phyloP scores from a whole-genome alignment of 768 basidiomycete genomes.

The Phlebiopsis gigantea region DNA sequence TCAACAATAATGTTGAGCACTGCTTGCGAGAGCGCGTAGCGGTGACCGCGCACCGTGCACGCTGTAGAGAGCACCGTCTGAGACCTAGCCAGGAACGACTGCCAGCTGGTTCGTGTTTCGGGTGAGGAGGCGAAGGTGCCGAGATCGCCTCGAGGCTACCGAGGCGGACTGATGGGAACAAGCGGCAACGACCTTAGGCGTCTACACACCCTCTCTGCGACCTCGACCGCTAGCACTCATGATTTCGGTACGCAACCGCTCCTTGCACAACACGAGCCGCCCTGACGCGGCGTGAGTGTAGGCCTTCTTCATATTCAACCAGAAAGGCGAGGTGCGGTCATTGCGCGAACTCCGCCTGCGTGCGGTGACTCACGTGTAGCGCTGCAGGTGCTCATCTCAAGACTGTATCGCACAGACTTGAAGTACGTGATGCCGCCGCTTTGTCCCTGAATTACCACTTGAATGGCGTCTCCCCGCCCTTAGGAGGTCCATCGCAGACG shows the following conservation, averaged over 20 bases:
- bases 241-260: conserved; percentile 40
- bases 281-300: conserved; percentile 25
- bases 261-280: neutral
- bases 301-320: conserved; percentile 99
- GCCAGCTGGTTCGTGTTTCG: neutral
- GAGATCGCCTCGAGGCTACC: neutral
- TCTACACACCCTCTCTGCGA: neutral
- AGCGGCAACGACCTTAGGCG: neutral
- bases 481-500: conserved; percentile 94
- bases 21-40: no score
- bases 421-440: conserved; percentile 48
- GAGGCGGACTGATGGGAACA: neutral
- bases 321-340: conserved; percentile 89
- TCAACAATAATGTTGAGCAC: no score
- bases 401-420: conserved; percentile 94
- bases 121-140: neutral
- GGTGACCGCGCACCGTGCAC: no score
- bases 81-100: no score
- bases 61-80: no score
- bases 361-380: conserved; percentile 2
- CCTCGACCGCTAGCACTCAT: conserved; percentile 23
- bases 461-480: neutral
- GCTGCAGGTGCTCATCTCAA: conserved; percentile 84
- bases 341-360: neutral
- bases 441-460: neutral